Evolutionary conservation across 2,329 filamentous ascomycete species (phyloP).

Genomic region (Bimuria novae-zelandiae): DNA sequence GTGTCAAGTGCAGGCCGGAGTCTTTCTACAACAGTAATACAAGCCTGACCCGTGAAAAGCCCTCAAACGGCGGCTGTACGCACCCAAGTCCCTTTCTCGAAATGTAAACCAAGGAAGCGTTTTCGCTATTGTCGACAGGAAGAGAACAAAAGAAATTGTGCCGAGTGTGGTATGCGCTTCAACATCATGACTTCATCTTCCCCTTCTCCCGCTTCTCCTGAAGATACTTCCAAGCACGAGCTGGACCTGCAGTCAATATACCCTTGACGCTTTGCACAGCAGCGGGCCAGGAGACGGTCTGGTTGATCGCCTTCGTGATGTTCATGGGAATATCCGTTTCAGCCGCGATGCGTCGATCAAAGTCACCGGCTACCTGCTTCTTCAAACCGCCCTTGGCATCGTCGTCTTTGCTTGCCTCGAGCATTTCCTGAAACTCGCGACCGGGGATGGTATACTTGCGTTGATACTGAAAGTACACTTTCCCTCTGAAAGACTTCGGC

Average conservation of each 20-base stretch:
- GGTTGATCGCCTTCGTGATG: constrained; percentile 77
- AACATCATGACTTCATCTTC: constrained; percentile 33
- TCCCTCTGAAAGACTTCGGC: constrained; percentile 82
- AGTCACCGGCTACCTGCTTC: constrained; percentile 76
- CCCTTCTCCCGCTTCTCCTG: constrained; percentile 70
- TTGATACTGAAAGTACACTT: constrained; percentile 94
- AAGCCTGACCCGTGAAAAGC: constrained; percentile 15
- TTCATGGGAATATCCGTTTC: constrained; percentile 70
- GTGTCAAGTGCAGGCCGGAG: not conserved
- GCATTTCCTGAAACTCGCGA: constrained; percentile 82
- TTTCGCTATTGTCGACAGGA: constrained; percentile 12
- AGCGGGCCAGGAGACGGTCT: constrained; percentile 91
- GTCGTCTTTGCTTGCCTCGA: constrained; percentile 75
- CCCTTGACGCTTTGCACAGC: constrained; percentile 87
- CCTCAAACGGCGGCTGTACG: constrained; percentile 22
- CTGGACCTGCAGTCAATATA: constrained; percentile 74
- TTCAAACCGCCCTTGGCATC: constrained; percentile 65
- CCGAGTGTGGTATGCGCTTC: constrained; percentile 1
- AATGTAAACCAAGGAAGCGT: constrained; percentile 8
- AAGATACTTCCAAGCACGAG: constrained; percentile 74
- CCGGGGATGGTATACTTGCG: constrained; percentile 85
- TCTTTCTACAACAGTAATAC: constrained; percentile 10
- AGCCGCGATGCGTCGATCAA: constrained; percentile 84
- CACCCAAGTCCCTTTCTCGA: not conserved
- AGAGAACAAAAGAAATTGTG: constrained; percentile 12